These are phyloP conservation scores for Colletotrichum cordylinicola DNA, from an alignment of 2,329 filamentous ascomycete genomes.

Conservation along the genomic window DNA sequence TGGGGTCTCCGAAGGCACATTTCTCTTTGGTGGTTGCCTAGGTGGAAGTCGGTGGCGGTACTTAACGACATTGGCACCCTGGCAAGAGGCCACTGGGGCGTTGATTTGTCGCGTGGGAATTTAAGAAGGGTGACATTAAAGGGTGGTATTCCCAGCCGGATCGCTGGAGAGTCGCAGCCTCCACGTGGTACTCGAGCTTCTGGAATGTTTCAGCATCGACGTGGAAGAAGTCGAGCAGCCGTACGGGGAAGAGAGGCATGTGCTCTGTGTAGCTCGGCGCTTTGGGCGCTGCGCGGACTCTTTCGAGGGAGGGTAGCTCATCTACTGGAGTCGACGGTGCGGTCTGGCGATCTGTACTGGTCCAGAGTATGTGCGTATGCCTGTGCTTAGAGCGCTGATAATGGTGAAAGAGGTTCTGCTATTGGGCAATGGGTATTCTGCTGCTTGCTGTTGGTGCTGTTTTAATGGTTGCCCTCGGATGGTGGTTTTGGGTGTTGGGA, in stretches of 20 bases:
- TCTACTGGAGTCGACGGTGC: neutral
- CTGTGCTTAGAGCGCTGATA: neutral
- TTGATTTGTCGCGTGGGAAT: neutral
- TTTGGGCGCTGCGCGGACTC: slow-evolving; percentile 10
- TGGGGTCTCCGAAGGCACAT: neutral
- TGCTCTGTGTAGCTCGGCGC: neutral
- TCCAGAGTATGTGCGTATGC: neutral
- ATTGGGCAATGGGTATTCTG: neutral
- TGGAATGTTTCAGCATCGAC: slow-evolving; percentile 12
- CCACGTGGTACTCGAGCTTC: slow-evolving; percentile 16
- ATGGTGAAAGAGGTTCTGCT: neutral
- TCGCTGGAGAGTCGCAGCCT: neutral
- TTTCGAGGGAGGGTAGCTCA: neutral
- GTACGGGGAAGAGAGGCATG: neutral
- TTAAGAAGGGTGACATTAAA: neutral
- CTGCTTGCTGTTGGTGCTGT: neutral
- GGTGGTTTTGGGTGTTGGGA: neutral
- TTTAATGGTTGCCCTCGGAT: neutral
- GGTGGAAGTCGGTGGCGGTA: neutral
- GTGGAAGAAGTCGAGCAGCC: neutral
- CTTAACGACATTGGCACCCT: neutral
- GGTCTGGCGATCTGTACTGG: neutral
- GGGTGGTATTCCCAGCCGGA: neutral
- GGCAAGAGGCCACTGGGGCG: neutral
- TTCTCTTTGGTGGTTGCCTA: neutral